Base-by-base conservation (phyloP, 164 flowering plant genomes). In the Vitis amurensis region DNA sequence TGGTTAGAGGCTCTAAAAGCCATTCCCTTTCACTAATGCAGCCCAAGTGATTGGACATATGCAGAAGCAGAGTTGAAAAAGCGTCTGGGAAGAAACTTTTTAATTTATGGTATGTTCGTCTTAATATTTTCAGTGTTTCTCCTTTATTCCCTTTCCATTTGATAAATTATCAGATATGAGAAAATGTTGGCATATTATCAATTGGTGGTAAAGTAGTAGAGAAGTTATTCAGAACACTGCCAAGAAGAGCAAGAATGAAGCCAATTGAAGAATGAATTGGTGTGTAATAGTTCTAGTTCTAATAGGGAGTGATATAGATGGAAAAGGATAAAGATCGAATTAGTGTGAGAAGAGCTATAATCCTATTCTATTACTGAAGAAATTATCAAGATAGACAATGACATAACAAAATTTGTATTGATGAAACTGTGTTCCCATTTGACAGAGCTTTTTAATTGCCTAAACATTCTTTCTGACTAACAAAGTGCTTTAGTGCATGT, bases 1-100 rank as follows among this genome's bases (percentile, higher is more conserved):
- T 31, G 7, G 44, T 31, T 31, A 4, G 44, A 31, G 44, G 44
- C 44, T 31, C 44, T 4, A 6, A 31, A 6, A 6, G 44, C 8
- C 44, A 23, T 23, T 23, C 4, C 44, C 7, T 31, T 31, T 31
- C 8, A 71, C 16, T 70, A 23, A 13, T 86, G 86, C 88, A 94
- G 99, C 89, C 93, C 98, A 57, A 89, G 91, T 79, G 98, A 94
- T 71, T 94, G 99, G 99, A 91, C 83, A 50, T 92, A 94, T 77
- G 78, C 81, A 29, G 93, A 91, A 78, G 89, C 87, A 61, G 97
- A 94, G 78, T 68, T 94, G 81, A 88, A 86, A 80, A 86, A 82
- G 81, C 87, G 93, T 13, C 76, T 92, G 71, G 97, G 98, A 49
- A 84, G 82, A 76, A 88, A 73, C 55, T 94, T 92, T 71, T 75